Base-by-base conservation (phyloP, 306 rosid genomes). In the Mimosa bimucronata region DNA sequence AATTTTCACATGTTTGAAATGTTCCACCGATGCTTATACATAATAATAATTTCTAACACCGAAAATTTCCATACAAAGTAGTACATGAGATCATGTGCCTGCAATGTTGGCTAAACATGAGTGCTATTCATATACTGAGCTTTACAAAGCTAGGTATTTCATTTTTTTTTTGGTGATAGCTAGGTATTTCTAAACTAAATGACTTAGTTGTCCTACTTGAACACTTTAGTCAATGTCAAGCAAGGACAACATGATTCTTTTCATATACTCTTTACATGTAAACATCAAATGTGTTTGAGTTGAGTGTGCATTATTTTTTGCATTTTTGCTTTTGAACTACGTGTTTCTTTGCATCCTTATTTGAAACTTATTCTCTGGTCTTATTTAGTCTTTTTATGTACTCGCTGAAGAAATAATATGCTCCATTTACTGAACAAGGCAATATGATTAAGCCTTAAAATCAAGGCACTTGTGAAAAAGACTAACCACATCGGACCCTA, bases 251-350 rank as follows among this genome's bases (percentile, higher is more conserved):
- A 21, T 34, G 38, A 9, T 77, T 66, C 2, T 18, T 66, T 50
- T 57, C 45, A n/a, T 30, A 58, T 64, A 66, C 13, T 18, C 14
- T 38, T 5, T 57, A 74, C 45, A 0, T 26, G 61, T 46, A 16
- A 71, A 38, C 23, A 37, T 41, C 7, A 37, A 61, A 41, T 46
- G 37, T 62, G 25, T 30, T 28, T 38, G 25, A 25, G 41, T 12
- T 61, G 38, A 58, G 14, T 44, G 58, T 34, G 48, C 42, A 21
- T 65, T 64, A 34, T 2, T 64, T 71, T 71, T 42, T 52, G 14
- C 34, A 30, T 75, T 16, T 76, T 80, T 80, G 41, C 69, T 61
- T 55, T 60, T 48, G 44, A 41, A 53, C 65, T 77, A 53, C 18
- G 29, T 55, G 38, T 53, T 23, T 41, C 9, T 40, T 13, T 3